A percentile compares a stretch with the other conserved stretches of the same genome.
Evolutionary conservation across 495 filamentous ascomycete genomes (phyloP).

Genomic region (Neurospora sp.): DNA sequence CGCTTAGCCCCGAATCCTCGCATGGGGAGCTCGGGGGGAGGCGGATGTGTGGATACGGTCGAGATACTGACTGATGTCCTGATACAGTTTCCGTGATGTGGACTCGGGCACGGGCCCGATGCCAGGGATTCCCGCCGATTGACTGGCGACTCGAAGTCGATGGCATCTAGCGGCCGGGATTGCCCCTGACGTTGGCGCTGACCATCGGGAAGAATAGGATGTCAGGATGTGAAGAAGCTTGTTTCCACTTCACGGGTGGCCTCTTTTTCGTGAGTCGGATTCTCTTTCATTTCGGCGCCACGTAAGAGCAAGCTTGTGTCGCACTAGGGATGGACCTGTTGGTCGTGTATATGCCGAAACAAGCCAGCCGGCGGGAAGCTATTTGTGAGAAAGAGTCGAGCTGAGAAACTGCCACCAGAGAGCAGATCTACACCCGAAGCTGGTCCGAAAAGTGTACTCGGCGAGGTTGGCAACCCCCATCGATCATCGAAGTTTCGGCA

Average conservation of each 20-base stretch:
- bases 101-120: not conserved
- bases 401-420: not conserved
- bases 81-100: not conserved
- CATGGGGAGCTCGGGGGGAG: not conserved
- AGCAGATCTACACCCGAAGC: not conserved
- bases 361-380: not conserved
- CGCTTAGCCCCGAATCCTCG: not conserved
- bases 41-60: not conserved
- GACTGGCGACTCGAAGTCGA: not conserved
- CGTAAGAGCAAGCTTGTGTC: not conserved
- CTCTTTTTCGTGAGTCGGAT: not conserved
- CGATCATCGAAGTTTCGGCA: not conserved
- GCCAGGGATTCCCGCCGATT: not conserved
- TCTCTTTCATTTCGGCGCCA: not conserved
- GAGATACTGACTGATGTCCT: not conserved
- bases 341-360: not conserved
- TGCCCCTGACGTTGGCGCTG: not conserved
- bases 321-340: not conserved
- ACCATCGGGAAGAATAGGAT: not conserved
- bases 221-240: not conserved
- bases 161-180: not conserved
- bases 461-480: not conserved
- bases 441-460: not conserved
- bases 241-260: not conserved
- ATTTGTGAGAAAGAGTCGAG: not conserved